Base-by-base conservation (phyloP, 371 early-diverging fungal genomes). In the Mucor irregularis region DNA sequence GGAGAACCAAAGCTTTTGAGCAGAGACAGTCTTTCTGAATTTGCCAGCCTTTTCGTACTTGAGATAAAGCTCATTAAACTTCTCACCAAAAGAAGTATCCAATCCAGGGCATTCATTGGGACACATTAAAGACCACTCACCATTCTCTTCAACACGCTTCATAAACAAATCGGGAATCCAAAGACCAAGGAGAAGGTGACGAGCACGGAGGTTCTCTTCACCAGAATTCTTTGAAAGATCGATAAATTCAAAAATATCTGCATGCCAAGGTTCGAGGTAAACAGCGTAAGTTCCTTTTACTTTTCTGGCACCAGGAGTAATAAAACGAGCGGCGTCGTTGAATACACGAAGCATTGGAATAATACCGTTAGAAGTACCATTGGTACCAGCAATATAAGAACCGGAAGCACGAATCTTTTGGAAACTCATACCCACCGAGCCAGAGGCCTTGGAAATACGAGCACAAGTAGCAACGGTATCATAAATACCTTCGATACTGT, bases 91-190 rank as follows among this genome's bases (percentile, higher is more conserved):
- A 19, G 81, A 77, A 19, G 91, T 93, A 43, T 86, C 78, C 39
- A 98, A 80, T 44, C 91, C 92, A 28, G 90, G 87, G 14, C 91
- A 91, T 68, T 94, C 92, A 63, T 91, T 87, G 25, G 97, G 97
- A 73, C 95, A 97, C 78, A 98, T 95, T 49, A 98, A 76, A 37
- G 87, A 84, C 98, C 98, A 98, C 53, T 96, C 89, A 39, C 84
- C 91, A 67, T 94, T 90, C 24, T 72, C 78, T 55, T 94, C 91
- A n/a, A 97, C 97, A 35, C 97, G 88, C 66, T 91, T 69, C 98
- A 98, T 98, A 69, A 98, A 98, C 51, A 98, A 68, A 66, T 98
- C 97, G 39, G 94, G 92, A 26, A 98, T 88, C 97, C 97, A 98
- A 45, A 98, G 83, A 17, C 89, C 97, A 62, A 87, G 86, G 69